Base-by-base conservation (phyloP, 805 yeast genomes). In the Candida loeiensis region DNA sequence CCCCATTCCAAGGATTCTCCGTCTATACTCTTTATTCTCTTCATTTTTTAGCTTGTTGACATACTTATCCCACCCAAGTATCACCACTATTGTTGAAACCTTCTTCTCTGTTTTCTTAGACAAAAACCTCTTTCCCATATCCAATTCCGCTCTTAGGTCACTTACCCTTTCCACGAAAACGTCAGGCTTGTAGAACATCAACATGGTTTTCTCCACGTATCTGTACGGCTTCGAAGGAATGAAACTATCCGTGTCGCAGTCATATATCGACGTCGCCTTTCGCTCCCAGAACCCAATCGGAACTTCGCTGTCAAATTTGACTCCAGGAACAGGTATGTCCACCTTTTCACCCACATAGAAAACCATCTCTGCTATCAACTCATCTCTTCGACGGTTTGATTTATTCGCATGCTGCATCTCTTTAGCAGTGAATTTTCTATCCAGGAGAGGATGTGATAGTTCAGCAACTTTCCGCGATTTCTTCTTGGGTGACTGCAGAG, bases 211-310 rank as follows among this genome's bases (percentile, higher is more conserved):
- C 50, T 82, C 89, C 4, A 64, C 61, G 1, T 66, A 44, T 2
- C 68, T 51, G 21, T 54, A 61, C 1, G 67, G 57, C 0, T 57
- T 61, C 35, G 74, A 63, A 0, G 90, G 90, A 7, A 76, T 66
- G 47, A 79, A 83, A 0, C 73, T 50, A 43, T 79, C 85, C 19
- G 64, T 63, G 1, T 53, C 53, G 7, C 60, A 46, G 49, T 77
- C 74, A 55, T 80, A 83, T 1, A 52, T 53, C 0, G 84, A 73
- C 15, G 58, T 64, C 4, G 73, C 66, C 13, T 60, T 61, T 30
- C 90, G 59, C 36, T 69, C 63, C 76, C 85, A 82, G 34, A 60
- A 56, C 2, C 82, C 68, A 3, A 71, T 39, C 0, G 83, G 83
- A 2, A 64, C 40, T 12, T 57, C 55, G 17, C 53, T 46, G 6